A percentile compares a stretch with the other conserved stretches of the same genome.
These are phyloP conservation scores for Medicago arabica DNA, from an alignment of 306 rosid species.

Conservation along the genomic window DNA sequence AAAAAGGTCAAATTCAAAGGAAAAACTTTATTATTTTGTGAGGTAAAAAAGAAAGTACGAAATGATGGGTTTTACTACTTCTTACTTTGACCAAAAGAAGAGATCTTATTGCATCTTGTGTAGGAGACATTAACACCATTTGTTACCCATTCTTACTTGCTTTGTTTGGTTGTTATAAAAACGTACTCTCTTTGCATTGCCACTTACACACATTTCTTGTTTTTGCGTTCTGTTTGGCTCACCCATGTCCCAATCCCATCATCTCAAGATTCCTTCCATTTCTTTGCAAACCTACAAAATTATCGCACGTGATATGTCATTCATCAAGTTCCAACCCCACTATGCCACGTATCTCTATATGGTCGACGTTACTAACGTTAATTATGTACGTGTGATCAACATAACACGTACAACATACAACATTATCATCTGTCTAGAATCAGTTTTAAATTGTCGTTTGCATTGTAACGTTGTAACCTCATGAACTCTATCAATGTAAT, in stretches of 20 bases:
- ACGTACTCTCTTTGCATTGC: neutral
- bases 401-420: constrained; percentile 31
- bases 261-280: constrained; percentile 43
- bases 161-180: constrained; percentile 29
- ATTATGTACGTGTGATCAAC: constrained; percentile 36
- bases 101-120: constrained; percentile 36
- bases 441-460: constrained; percentile 43
- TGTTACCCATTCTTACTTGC: constrained; percentile 7
- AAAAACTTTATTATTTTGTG: neutral
- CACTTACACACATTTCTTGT: constrained; percentile 51
- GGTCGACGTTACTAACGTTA: constrained; percentile 43
- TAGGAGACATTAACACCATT: constrained; percentile 39
- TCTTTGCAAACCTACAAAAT: constrained; percentile 34
- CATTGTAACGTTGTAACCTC: neutral
- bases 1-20: constrained; percentile 19
- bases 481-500: neutral
- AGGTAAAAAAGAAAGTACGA: constrained; percentile 26
- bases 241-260: constrained; percentile 33
- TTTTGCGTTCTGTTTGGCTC: constrained; percentile 37
- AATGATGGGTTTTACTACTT: constrained; percentile 38
- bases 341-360: constrained; percentile 9
- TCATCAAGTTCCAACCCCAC: constrained; percentile 24
- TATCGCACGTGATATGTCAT: constrained; percentile 46
- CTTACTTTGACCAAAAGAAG: constrained; percentile 42
- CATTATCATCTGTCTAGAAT: constrained; percentile 33